Evolutionary conservation across 345 rosid species (phyloP).

Genomic region (Acer yangbiense): DNA sequence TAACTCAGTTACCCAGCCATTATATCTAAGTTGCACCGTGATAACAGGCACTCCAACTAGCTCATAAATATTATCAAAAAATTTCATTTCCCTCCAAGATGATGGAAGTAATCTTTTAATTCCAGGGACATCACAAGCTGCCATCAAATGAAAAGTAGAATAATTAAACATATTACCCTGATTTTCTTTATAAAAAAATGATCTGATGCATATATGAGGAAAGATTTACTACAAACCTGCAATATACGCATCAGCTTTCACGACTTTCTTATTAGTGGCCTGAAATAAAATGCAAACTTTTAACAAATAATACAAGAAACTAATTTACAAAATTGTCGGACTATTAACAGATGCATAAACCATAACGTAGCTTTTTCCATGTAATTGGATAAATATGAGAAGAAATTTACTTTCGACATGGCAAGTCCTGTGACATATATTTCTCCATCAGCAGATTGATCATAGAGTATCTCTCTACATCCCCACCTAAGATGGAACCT

Average conservation of each 20-base stretch:
- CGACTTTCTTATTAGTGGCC: slow-evolving; percentile 83
- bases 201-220: not conserved
- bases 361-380: not conserved
- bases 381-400: slow-evolving; percentile 7
- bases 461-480: slow-evolving; percentile 83
- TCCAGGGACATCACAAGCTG: slow-evolving; percentile 98
- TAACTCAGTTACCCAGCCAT: slow-evolving; percentile 97
- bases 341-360: not conserved
- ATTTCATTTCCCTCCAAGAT: slow-evolving; percentile 73
- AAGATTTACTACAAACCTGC: slow-evolving; percentile 50
- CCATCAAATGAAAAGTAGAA: slow-evolving; percentile 15
- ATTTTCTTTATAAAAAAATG: not conserved
- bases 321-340: not conserved
- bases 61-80: slow-evolving; percentile 80
- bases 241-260: slow-evolving; percentile 94
- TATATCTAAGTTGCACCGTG: slow-evolving; percentile 91
- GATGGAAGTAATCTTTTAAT: slow-evolving; percentile 88
- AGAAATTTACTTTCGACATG: slow-evolving; percentile 70
- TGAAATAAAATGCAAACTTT: slow-evolving; percentile 35
- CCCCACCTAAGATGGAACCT: slow-evolving; percentile 99
- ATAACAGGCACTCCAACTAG: slow-evolving; percentile 92
- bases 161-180: not conserved
- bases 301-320: not conserved
- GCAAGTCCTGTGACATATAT: slow-evolving; percentile 81
- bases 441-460: slow-evolving; percentile 62